Evolutionary conservation across 2,329 filamentous ascomycete genomes (phyloP).

Genomic region (Verticillium nonalfalfae): DNA sequence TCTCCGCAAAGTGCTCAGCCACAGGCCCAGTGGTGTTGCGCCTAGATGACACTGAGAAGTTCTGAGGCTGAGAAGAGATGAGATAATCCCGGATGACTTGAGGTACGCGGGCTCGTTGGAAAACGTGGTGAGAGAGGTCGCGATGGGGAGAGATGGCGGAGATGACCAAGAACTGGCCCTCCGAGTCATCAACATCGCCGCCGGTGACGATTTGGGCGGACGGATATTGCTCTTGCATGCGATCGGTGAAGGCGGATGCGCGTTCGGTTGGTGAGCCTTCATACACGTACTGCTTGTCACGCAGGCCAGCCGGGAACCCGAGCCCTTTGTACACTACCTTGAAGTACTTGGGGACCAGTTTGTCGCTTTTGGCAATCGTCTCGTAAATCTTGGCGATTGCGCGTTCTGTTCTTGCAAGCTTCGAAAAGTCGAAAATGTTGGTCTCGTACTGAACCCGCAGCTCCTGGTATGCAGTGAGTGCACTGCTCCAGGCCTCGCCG

Average conservation of each 20-base stretch:
- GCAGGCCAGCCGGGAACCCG: constrained; percentile 72
- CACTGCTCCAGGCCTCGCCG: constrained; percentile 88
- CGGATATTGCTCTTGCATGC: constrained; percentile 87
- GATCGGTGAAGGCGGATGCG: constrained; percentile 76
- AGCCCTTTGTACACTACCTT: constrained; percentile 84
- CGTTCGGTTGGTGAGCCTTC: constrained; percentile 75
- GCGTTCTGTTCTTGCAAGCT: constrained; percentile 81
- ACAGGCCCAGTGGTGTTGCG: constrained; percentile 64
- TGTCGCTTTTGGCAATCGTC: constrained; percentile 74
- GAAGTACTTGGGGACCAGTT: constrained; percentile 78
- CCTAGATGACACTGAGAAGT: constrained; percentile 71
- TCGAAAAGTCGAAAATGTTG: constrained; percentile 84
- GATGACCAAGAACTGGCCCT: constrained; percentile 85
- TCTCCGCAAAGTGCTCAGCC: constrained; percentile 72
- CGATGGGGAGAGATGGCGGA: constrained; percentile 76
- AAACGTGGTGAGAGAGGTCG: constrained; percentile 75
- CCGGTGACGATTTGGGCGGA: constrained; percentile 72
- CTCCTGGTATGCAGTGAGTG: constrained; percentile 82
- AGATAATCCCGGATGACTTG: constrained; percentile 82
- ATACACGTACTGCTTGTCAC: constrained; percentile 90
- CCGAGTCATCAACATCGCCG: constrained; percentile 67
- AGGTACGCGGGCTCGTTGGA: constrained; percentile 79
- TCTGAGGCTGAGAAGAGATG: constrained; percentile 68
- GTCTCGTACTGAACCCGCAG: constrained; percentile 86
- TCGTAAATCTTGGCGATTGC: constrained; percentile 93